phyloP scores from a whole-genome alignment of 108 stramenopile genomes.

The Cyclotella baltica region DNA sequence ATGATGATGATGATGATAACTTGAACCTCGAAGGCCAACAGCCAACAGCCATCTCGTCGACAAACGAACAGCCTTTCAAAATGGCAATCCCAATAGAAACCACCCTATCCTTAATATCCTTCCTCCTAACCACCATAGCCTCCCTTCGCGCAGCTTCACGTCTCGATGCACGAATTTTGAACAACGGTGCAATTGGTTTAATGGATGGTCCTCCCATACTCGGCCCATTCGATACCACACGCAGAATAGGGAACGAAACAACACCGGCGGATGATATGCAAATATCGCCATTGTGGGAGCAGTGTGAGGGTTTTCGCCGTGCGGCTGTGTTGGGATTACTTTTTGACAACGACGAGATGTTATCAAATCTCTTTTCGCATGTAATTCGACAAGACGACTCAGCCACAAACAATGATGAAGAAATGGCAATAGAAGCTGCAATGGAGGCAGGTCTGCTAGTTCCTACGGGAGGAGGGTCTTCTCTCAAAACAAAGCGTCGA shows the following conservation, averaged over 20 bases:
- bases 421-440: slow-evolving; percentile 34
- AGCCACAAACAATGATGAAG: slow-evolving; percentile 16
- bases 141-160: slow-evolving; percentile 79
- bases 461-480: slow-evolving; percentile 15
- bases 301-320: slow-evolving; percentile 64
- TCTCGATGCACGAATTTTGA: slow-evolving; percentile 46
- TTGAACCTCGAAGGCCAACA: too few relatives aligned
- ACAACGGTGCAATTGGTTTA: slow-evolving; percentile 67
- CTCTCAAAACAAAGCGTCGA: neutral
- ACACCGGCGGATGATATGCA: neutral
- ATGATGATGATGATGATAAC: too few relatives aligned
- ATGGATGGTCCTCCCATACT: slow-evolving; percentile 80
- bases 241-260: slow-evolving; percentile 1
- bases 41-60: too few relatives aligned
- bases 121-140: slow-evolving; percentile 56
- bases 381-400: slow-evolving; percentile 19
- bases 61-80: neutral
- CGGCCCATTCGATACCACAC: slow-evolving; percentile 23
- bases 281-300: slow-evolving; percentile 70
- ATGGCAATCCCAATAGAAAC: slow-evolving; percentile 25
- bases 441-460: slow-evolving; percentile 40
- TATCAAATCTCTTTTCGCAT: slow-evolving; percentile 15
- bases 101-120: slow-evolving; percentile 26
- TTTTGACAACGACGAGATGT: slow-evolving; percentile 23
- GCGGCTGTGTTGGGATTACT: slow-evolving; percentile 63